Conservation (phyloP, 164 flowering plant genomes). For the Berberis thunbergii region DNA sequence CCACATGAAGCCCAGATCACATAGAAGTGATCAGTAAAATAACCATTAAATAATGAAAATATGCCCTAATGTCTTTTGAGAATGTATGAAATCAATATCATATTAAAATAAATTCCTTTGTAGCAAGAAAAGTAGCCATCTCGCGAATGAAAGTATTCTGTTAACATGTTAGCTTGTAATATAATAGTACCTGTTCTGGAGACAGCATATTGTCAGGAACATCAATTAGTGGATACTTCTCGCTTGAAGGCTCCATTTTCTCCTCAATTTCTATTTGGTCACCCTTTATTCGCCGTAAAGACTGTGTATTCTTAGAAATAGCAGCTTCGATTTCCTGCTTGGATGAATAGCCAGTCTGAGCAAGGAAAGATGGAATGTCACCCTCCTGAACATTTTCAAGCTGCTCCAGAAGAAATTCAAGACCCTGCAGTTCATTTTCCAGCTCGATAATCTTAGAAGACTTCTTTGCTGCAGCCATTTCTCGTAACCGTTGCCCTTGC, state of each 20-base stretch:
- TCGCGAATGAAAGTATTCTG: no score
- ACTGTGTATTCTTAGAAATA: slow-evolving; percentile 43
- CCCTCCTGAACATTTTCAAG: slow-evolving; percentile 54
- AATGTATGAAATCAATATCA: no score
- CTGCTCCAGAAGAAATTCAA: slow-evolving; percentile 72
- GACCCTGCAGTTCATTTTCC: slow-evolving; percentile 68
- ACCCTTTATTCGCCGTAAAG: slow-evolving; percentile 65
- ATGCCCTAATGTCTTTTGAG: no score
- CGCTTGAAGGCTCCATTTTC: slow-evolving; percentile 47
- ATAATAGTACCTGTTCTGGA: slow-evolving; percentile 62
- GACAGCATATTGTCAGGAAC: slow-evolving; percentile 71
- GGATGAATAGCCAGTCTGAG: slow-evolving; percentile 68
- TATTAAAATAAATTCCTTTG: no score
- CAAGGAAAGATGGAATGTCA: slow-evolving; percentile 54
- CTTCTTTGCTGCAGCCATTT: slow-evolving; percentile 96
- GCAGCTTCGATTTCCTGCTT: slow-evolving; percentile 76
- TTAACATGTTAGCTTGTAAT: neutral
- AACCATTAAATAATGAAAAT: no score
- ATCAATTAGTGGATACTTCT: slow-evolving; percentile 68
- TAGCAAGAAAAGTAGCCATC: no score
- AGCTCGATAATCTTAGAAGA: slow-evolving; percentile 72
- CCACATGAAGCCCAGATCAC: slow-evolving; percentile 7
- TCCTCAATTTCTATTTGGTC: slow-evolving; percentile 61
- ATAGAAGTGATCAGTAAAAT: neutral
- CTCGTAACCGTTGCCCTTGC: slow-evolving; percentile 84